Evolutionary conservation across 495 filamentous ascomycete genomes (phyloP), one percentile per base, ranked within the genome.

Genomic region (Penicillium canariense): DNA sequence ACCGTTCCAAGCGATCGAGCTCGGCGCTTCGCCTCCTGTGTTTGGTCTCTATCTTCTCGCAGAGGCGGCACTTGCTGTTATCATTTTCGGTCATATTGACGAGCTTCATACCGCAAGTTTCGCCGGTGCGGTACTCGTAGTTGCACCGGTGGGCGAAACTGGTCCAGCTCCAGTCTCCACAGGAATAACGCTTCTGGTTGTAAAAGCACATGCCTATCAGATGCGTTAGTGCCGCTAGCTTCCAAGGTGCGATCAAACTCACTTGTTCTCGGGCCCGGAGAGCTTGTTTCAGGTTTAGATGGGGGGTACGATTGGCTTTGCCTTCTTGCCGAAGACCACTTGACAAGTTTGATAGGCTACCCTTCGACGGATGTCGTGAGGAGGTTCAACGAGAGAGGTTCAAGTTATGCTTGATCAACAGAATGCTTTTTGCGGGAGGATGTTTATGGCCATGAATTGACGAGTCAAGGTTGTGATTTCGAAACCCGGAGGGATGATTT

Each of bases 41-140:
- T 72, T 96, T 97, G 69, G 90, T 93, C 60, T 90, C 85, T 65
- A 96, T 88, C 74, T 94, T 91, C 61, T 93, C 88, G 81, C 94
- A 98, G 57, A 90, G 79, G 61, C 86, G 87, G 77, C 92, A 97
- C 60, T 84, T 82, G 45, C 75, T 60, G 56, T 59, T 59, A 63
- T 65, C 81, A 70, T 58, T 81, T 65, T 68, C 89, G 83, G 74
- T 85, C 69, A 76, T 84, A 84, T 77, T 72, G 68, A 96, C 86
- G 66, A 97, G 84, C 77, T 87, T 94, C 79, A 96, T 91, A 63
- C 94, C 94, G 75, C 94, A 98, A 36, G 94, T 97, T 81, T 98
- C 94, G 67, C 94, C 94, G 45, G 87, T 97, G 62, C 95, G 90
- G 77, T 97, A 96, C 66, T 98, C 94, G 73, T 87, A 88, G 69